Base-by-base conservation (phyloP, 2,329 filamentous ascomycete genomes). In the Apiospora sp. region DNA sequence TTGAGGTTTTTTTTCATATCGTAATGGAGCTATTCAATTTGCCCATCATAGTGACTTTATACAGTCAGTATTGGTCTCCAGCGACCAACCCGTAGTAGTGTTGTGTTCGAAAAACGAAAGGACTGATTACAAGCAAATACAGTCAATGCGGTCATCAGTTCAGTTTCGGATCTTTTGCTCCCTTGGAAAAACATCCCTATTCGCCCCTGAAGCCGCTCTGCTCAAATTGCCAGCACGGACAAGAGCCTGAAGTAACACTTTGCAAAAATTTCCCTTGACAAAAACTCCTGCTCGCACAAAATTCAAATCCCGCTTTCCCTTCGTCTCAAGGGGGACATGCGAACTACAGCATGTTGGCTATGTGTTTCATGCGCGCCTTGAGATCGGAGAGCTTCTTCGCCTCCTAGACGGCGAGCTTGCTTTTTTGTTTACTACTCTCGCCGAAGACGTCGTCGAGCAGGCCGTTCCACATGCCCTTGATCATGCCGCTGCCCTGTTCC, bases 401-500 rank as follows among this genome's bases (percentile, higher is more conserved):
- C 22, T 46, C 43, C 67, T 68, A 68, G 41, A 68, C 43, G 27
- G 67, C 67, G 24, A 68, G 67, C 41, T 68, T 68, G 41, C 24
- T 19, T 44, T 70, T 54, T 14, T 30, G 68, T 30, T 72, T 70
- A 71, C 64, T 69, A 70, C 51, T 69, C 69, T 75, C 74, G 58
- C 75, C 24, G 30, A 48, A 12, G 72, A 75, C 73, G n/a, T 78
- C 68, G 34, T 37, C 54, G 24, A 48, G 61, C 43, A 54, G 16
- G 37, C 68, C 68, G n/a, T 70, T 43, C 68, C 68, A 70, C 19
- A 70, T 58, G 22, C 44, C 49, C 27, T 30, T 70, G 44, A 69
- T 69, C 67, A 69, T 69, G 19, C 67, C 48, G 27, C 13, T 48
- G 67, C 67, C 48, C 19, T 37, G 48, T 49, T 69, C 67, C 27